Evolutionary conservation across 192 early-diverging fungal species (phyloP), one percentile per base, ranked within the genome.

Genomic region (Coemansia sp.): DNA sequence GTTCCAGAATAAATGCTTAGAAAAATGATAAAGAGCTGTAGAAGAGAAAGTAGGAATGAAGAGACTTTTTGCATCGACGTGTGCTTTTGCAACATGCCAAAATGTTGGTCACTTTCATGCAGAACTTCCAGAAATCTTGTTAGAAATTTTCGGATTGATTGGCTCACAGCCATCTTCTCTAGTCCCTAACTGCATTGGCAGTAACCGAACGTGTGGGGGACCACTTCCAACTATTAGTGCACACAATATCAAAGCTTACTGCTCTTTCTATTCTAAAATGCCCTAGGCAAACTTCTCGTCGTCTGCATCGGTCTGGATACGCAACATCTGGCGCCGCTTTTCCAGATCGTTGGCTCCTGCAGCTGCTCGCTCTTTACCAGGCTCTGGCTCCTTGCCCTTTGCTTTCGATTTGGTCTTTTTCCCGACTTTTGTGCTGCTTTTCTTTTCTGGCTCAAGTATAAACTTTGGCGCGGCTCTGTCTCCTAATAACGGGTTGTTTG

Each of bases 271-370:
- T n/a, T n/a, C n/a, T n/a, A 6, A 15, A 7, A 11, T 48, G 9
- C 11, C 25, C 2, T 25, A 48, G 10, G 14, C 22, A 13, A 47
- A 48, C 15, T 13, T 3, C 10, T 48, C 41, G 22, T 52, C 57
- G 27, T 22, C 54, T 3, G 48, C 15, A 34, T 78, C 65, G 38
- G 57, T 57, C 65, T 78, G 75, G 50, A 78, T 61, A 37, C 75
- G 69, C 31, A 78, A 50, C 65, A 62, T 59, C 52, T 53, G 65
- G 22, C 70, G 61, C 54, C 50, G 75, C 13, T 37, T 53, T 4
- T 31, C 55, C 48, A 61, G 48, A 19, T 60, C 48, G 7, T 45
- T 20, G 6, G 60, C 31, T 31, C 33, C 20, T 31, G 23, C 0
- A 2, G 6, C 45, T 15, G 6, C 22, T 25, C 9, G 22, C 2